Base-by-base conservation (phyloP, 1,284 basidiomycete genomes). In the Cutaneotrichosporon dermatis region DNA sequence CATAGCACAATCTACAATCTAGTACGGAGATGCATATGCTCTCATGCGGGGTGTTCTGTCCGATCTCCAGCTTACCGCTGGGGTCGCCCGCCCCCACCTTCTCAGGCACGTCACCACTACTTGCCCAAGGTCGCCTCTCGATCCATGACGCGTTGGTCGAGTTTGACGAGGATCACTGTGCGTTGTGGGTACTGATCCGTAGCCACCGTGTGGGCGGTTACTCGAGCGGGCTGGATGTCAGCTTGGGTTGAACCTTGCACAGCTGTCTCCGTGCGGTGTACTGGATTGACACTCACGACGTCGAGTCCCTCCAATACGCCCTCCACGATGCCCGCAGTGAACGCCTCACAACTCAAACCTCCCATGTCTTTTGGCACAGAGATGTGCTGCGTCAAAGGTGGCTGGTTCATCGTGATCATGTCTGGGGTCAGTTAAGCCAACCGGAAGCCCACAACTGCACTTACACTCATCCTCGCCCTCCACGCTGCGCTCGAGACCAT, bases 401-500 rank as follows among this genome's bases (percentile, higher is more conserved):
- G 94, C 72, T 92, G 88, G 73, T 99, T 98, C 81, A 96, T 90
- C 61, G 95, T 90, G 66, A 99, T 92, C 96, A 99, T 98, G 79
- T 98, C 93, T 95, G 70, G 6, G 0, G 54, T 60, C 51, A 58
- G 57, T n/a, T n/a, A n/a, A n/a, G n/a, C n/a, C n/a, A n/a, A n/a
- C n/a, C n/a, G n/a, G n/a, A n/a, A n/a, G n/a, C n/a, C n/a, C n/a
- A n/a, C n/a, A n/a, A 36, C 37, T 25, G 3, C 2, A 80, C 88
- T 62, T 68, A 90, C 92, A 99, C 81, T 99, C 95, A 74, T 98
- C 94, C 36, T 88, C 86, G 57, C 94, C 90, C 76, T 97, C 93
- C 0, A 97, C 92, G 69, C 90, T 93, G 78, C 92, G 88, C 78
- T 99, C 94, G 51, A 99, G 86, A 1, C 88, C 91, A 73, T 98